phyloP scores from a whole-genome alignment of 345 rosid genomes.

The Atalantia buxifolia region DNA sequence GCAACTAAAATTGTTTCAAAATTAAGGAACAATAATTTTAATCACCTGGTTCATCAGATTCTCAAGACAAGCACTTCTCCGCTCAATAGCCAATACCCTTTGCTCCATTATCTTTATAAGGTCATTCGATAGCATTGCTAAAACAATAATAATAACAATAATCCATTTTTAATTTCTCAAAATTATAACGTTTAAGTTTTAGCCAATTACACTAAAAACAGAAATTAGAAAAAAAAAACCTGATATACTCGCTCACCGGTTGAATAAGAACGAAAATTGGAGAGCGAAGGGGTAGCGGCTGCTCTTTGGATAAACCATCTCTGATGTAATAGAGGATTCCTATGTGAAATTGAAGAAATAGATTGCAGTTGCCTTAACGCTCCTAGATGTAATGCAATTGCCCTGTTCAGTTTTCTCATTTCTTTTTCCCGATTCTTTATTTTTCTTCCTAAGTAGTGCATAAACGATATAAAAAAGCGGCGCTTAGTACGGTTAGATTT shows the following conservation, averaged over 20 bases:
- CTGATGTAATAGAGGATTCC: not conserved
- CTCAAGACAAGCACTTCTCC: conserved; percentile 50
- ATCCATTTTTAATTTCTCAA: not conserved
- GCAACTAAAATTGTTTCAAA: not conserved
- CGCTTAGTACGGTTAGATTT: no score
- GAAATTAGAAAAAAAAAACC: no score
- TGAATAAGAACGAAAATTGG: conserved; percentile 34
- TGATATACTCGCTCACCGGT: conserved; percentile 36
- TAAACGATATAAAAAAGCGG: no score
- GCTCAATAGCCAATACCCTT: conserved; percentile 64
- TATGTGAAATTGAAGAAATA: conserved; percentile 17
- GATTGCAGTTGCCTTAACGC: conserved; percentile 25
- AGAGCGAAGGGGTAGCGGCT: conserved; percentile 10
- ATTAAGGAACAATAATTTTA: not conserved
- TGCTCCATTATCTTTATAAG: conserved; percentile 82
- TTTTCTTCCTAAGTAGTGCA: not conserved
- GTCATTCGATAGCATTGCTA: conserved; percentile 66
- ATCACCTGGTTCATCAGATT: conserved; percentile 63
- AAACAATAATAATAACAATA: not conserved
- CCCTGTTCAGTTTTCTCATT: conserved; percentile 29
- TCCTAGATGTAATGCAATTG: not conserved
- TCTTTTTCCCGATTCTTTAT: no score
- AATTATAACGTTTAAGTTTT: not conserved
- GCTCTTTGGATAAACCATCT: conserved; percentile 22
- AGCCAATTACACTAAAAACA: not conserved